phyloP scores from a whole-genome alignment of 2,329 filamentous ascomycete species.

The Dactylellina cionopaga region DNA sequence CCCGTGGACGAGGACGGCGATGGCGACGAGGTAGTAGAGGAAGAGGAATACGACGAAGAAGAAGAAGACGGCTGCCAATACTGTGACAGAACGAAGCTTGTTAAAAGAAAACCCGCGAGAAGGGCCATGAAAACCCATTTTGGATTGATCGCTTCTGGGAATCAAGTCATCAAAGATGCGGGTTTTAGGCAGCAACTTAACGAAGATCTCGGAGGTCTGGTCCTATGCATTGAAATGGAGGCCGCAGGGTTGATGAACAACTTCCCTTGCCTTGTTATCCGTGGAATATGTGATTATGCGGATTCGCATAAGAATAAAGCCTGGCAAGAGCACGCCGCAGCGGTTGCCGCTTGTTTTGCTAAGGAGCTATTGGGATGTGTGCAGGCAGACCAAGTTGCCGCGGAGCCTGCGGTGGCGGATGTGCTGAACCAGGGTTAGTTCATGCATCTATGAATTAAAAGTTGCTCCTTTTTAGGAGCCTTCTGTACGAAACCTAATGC shows the following conservation, averaged over 20 bases:
- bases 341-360: not conserved
- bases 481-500: too few relatives aligned
- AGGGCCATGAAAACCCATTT: not conserved
- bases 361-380: slow-evolving; percentile 7
- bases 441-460: too few relatives aligned
- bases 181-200: not conserved
- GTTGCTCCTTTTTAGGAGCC: too few relatives aligned
- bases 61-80: not conserved
- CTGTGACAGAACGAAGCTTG: not conserved
- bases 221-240: slow-evolving; percentile 10
- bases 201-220: not conserved
- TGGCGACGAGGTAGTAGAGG: too few relatives aligned
- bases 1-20: too few relatives aligned
- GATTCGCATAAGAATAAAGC: slow-evolving; percentile 1
- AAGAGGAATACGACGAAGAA: too few relatives aligned
- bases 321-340: slow-evolving; percentile 1
- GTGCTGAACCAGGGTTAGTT: too few relatives aligned
- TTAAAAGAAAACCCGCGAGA: not conserved
- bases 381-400: not conserved
- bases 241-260: slow-evolving; percentile 5
- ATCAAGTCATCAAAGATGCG: slow-evolving; percentile 6
- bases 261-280: too few relatives aligned
- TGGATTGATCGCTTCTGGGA: slow-evolving; percentile 8
- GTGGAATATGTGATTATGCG: too few relatives aligned
- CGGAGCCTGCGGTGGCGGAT: not conserved